phyloP scores from a whole-genome alignment of 2,329 filamentous ascomycete species.

The Seiridium unicorne region DNA sequence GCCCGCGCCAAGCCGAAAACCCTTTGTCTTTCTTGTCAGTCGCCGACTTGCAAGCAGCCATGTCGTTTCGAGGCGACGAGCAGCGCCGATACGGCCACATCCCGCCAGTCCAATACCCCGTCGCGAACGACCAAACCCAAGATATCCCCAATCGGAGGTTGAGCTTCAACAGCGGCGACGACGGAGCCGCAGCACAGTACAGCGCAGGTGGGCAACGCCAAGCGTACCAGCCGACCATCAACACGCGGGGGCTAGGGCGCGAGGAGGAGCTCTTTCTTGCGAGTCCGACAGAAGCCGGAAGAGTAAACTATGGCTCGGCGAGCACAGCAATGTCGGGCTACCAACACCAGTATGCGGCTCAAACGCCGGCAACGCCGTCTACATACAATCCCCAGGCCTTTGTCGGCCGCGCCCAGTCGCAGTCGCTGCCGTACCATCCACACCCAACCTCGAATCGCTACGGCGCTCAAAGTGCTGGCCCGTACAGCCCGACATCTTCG shows the following conservation, averaged over 20 bases:
- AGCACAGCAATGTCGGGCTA: constrained; percentile 48
- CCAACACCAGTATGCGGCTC: constrained; percentile 49
- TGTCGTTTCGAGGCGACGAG: constrained; percentile 65
- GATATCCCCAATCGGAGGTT: constrained; percentile 50
- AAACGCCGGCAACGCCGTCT: constrained; percentile 43
- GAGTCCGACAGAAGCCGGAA: constrained; percentile 39
- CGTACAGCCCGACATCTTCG: constrained; percentile 32
- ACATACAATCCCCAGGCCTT: constrained; percentile 74
- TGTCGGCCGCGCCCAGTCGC: constrained; percentile 48
- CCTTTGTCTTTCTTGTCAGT: constrained; percentile 4
- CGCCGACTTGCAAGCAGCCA: constrained; percentile 27
- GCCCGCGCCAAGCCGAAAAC: neutral
- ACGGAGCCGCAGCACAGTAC: constrained; percentile 50
- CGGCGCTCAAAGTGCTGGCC: constrained; percentile 13
- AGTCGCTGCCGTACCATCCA: constrained; percentile 48
- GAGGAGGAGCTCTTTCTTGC: constrained; percentile 66
- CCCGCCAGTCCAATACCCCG: constrained; percentile 63
- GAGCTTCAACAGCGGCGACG: constrained; percentile 78
- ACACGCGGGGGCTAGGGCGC: constrained; percentile 28
- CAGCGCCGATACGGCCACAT: constrained; percentile 66
- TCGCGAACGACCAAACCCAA: constrained; percentile 39
- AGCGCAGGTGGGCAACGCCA: constrained; percentile 28
- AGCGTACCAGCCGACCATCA: constrained; percentile 25
- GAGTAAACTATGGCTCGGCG: constrained; percentile 40
- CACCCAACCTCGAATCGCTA: constrained; percentile 30